These are phyloP conservation scores for Cicer pinnatifidum DNA, from an alignment of 306 rosid species.

Conservation along the genomic window DNA sequence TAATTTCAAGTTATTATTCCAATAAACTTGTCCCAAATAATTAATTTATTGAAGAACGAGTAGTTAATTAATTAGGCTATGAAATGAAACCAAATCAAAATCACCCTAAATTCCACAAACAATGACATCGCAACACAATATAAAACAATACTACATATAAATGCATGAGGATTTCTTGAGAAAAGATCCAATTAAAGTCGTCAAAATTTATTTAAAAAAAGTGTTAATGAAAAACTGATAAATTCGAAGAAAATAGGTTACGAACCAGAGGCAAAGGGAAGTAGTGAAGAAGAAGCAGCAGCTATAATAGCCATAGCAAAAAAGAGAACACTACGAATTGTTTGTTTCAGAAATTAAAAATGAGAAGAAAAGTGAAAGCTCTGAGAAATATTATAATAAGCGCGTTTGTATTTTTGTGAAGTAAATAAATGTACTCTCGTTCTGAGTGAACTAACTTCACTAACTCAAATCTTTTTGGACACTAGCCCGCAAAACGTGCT, in stretches of 20 bases:
- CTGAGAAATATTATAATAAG: no score
- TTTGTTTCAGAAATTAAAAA: background rate
- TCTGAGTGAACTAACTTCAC: no score
- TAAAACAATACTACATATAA: background rate
- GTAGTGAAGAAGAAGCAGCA: background rate
- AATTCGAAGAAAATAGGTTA: background rate
- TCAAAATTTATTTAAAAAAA: no score
- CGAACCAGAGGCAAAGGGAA: conserved; percentile 17
- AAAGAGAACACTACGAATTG: background rate
- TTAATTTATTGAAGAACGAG: background rate
- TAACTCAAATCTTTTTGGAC: no score
- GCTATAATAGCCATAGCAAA: background rate
- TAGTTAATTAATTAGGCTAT: background rate
- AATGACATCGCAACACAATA: background rate
- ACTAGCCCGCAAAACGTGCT: background rate
- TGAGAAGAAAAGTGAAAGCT: background rate
- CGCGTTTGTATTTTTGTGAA: no score
- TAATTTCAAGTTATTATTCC: background rate
- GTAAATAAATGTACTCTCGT: no score
- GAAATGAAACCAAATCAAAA: background rate
- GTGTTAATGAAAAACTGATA: background rate
- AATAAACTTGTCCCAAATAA: background rate
- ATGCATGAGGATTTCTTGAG: background rate
- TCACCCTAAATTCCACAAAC: background rate
- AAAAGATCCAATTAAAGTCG: background rate